Conservation (phyloP, 2,329 filamentous ascomycete genomes). For the Fusarium sp. region DNA sequence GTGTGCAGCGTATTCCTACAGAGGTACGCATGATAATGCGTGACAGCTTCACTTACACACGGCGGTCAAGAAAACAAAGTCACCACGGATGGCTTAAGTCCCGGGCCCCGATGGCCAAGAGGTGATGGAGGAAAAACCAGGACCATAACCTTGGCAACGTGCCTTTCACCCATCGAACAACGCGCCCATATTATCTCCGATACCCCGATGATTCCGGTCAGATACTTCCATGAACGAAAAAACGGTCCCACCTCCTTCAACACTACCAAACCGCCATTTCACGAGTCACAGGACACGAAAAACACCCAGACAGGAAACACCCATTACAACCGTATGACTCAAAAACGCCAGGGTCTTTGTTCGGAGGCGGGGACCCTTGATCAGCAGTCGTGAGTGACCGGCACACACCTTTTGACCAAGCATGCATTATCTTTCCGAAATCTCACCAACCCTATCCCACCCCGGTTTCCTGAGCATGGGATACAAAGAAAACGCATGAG, state of each 20-base stretch:
- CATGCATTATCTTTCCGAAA: not conserved
- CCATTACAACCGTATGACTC: slow-evolving; percentile 12
- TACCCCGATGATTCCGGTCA: slow-evolving; percentile 22
- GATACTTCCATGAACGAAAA: not conserved
- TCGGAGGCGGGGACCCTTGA: not conserved
- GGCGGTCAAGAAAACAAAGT: not conserved
- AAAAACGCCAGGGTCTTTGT: slow-evolving; percentile 12
- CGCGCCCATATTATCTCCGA: slow-evolving; percentile 14
- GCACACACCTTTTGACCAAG: not conserved
- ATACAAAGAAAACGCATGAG: slow-evolving; percentile 2
- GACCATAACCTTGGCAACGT: slow-evolving; percentile 19
- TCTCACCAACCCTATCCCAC: slow-evolving; percentile 2
- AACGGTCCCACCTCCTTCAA: not conserved
- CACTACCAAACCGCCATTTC: not conserved
- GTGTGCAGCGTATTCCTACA: not conserved
- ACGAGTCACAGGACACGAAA: slow-evolving; percentile 20
- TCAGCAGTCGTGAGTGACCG: not conserved
- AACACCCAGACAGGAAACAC: not conserved
- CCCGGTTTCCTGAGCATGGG: not conserved
- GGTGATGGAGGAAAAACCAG: not conserved
- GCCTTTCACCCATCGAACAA: not conserved
- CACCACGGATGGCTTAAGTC: not conserved
- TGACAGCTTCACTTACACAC: slow-evolving; percentile 5
- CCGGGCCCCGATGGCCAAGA: not conserved
- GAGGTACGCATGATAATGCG: too few species aligned